Evolutionary conservation across 2,329 filamentous ascomycete genomes (phyloP).

Genomic region (Chaetomiaceae sp.): DNA sequence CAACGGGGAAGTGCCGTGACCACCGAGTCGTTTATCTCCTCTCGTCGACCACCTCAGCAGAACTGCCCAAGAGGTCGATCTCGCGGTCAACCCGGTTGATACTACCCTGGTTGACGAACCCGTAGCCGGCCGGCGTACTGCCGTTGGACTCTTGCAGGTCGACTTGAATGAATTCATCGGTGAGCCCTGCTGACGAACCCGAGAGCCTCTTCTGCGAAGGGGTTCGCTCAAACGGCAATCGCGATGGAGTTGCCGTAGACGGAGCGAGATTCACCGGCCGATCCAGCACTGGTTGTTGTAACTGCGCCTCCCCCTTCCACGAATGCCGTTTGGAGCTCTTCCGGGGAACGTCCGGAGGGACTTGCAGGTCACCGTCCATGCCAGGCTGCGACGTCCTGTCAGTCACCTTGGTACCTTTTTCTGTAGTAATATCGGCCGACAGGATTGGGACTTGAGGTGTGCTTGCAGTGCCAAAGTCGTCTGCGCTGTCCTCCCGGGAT

Average conservation of each 20-base stretch:
- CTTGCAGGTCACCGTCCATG: constrained; percentile 5
- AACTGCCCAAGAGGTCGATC: constrained; percentile 47
- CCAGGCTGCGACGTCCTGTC: neutral
- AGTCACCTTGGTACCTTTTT: constrained; percentile 49
- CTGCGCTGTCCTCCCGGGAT: constrained; percentile 43
- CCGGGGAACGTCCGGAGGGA: constrained; percentile 61
- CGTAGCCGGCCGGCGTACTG: constrained; percentile 48
- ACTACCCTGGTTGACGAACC: constrained; percentile 54
- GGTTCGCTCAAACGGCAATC: constrained; percentile 55
- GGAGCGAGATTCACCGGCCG: constrained; percentile 22
- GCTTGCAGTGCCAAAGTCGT: constrained; percentile 38
- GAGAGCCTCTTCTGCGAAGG: constrained; percentile 50
- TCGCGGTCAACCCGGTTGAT: constrained; percentile 52
- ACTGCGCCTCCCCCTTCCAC: constrained; percentile 19
- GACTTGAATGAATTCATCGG: constrained; percentile 43
- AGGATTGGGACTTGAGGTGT: constrained; percentile 50
- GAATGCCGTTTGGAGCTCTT: constrained; percentile 67
- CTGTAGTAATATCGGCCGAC: constrained; percentile 57
- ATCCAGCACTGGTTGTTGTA: constrained; percentile 10
- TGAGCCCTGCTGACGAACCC: constrained; percentile 46
- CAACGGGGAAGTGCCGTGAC: no score
- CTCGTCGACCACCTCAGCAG: constrained; percentile 54
- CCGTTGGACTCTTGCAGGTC: constrained; percentile 35
- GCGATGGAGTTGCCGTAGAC: constrained; percentile 33
- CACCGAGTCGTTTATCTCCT: constrained; percentile 11